Base-by-base conservation (phyloP, 345 rosid species). In the Psidium guajava region DNA sequence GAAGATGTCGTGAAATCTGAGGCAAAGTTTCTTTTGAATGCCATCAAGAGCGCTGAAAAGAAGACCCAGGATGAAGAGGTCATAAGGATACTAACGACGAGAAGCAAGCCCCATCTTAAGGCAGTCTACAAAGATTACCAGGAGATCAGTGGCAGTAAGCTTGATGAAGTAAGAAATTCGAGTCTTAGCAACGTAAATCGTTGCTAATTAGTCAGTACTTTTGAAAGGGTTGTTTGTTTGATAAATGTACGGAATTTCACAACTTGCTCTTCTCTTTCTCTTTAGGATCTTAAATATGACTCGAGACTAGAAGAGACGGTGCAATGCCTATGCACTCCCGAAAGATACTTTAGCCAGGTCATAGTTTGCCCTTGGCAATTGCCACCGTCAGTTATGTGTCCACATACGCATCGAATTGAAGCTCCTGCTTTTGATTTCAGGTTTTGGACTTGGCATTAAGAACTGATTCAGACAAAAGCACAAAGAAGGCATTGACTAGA, bases 71-170 rank as follows among this genome's bases (percentile, higher is more conserved):
- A 92, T 36, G 99, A 95, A 42, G 96, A 96, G 54, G 89, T 92
- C 54, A 87, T 96, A 32, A 91, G 95, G 89, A 92, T 97, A 75
- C 89, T 97, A 49, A 47, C 97, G 32, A 93, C 99, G 54, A 91
- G 99, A 87, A 97, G 99, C 96, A 96, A 91, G 88, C 91, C 82
- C 55, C 98, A 93, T 91, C 93, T 96, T 85, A 87, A 86, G 88
- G 90, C 89, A 55, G 85, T 93, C 6, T 92, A 84, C 83, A 86
- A 90, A 82, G 88, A 90, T 75, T 97, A 92, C 89, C 88, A 90
- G 82, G 89, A 95, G 36, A 86, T 90, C 55, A 82, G 83, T 56
- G 96, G 92, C 86, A 90, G 86, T 44, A 88, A 42, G 90, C 86
- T 97, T 47, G 84, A 82, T 81, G 92, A 88, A 95, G 99, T 92